A percentile compares a stretch with the other conserved stretches of the same genome.
phyloP scores from a whole-genome alignment of 768 basidiomycete genomes.

The Dacryopinax primogenitus region DNA sequence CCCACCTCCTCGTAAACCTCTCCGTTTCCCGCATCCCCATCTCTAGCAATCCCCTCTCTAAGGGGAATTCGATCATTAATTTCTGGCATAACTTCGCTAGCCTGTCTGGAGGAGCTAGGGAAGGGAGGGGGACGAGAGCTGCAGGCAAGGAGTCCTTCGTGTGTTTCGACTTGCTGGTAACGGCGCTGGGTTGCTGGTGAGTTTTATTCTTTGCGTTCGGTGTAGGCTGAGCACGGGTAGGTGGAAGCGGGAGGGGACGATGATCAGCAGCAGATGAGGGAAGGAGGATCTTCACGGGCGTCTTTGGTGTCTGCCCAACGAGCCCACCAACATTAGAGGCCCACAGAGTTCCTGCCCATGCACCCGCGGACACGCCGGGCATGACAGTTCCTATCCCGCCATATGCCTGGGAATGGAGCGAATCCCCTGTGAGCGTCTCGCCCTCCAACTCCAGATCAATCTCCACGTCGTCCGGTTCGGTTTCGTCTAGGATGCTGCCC shows the following conservation, averaged over 20 bases:
- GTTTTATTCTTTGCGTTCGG: background rate
- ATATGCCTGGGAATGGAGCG: background rate
- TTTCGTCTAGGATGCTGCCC: background rate
- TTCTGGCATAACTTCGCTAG: background rate
- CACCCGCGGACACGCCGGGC: too few relatives aligned
- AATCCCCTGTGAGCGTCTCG: background rate
- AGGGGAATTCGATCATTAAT: background rate
- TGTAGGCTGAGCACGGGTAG: background rate
- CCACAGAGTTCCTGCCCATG: too few relatives aligned
- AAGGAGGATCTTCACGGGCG: constrained; percentile 3
- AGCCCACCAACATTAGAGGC: too few relatives aligned
- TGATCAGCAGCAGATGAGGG: background rate
- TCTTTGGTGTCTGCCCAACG: background rate
- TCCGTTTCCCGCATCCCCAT: background rate
- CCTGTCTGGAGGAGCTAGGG: background rate
- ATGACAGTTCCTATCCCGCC: too few relatives aligned
- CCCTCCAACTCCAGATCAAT: background rate
- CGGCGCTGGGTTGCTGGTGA: background rate
- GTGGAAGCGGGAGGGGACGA: background rate
- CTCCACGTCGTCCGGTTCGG: background rate
- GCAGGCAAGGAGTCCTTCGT: background rate
- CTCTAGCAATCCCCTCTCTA: background rate
- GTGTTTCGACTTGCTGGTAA: background rate
- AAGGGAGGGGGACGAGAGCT: background rate
- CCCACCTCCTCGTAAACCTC: background rate